A percentile compares a stretch with the other conserved stretches of the same genome.
phyloP scores from a whole-genome alignment of 1,139 yeast genomes.

The Arxiozyma bovina region DNA sequence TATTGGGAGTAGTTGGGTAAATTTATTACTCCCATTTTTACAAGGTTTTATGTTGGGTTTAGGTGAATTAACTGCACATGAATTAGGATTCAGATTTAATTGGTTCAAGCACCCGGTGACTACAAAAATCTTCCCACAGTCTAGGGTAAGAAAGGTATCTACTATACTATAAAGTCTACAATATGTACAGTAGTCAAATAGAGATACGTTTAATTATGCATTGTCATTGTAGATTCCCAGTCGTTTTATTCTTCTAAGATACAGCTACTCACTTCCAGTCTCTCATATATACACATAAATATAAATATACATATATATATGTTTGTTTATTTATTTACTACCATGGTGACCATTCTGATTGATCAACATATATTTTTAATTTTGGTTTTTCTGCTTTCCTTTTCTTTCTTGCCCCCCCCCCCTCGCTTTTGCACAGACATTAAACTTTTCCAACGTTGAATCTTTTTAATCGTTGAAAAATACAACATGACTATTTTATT shows the following conservation, averaged over 20 bases:
- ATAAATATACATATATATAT: no score
- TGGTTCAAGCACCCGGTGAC: conserved; percentile 44
- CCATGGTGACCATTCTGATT: not conserved
- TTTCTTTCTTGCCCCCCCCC: not conserved
- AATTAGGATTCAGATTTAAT: conserved; percentile 70
- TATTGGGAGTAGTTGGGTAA: conserved; percentile 48
- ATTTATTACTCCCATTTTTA: conserved; percentile 74
- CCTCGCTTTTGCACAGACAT: not conserved
- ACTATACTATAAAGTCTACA: not conserved
- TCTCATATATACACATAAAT: no score
- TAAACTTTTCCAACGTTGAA: not conserved
- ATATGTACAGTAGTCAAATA: not conserved
- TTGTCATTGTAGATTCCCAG: not conserved
- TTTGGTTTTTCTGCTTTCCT: no score
- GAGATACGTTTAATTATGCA: not conserved
- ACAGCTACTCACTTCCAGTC: not conserved
- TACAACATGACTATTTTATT: not conserved
- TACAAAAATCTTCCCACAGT: conserved; percentile 21
- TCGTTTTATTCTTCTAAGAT: not conserved
- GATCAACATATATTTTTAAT: no score
- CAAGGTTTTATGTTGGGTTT: conserved; percentile 96
- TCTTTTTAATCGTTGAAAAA: not conserved
- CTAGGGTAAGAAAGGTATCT: conserved; percentile 2
- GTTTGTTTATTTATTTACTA: no score
- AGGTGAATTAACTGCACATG: conserved; percentile 93